Percentiles rank a stretch among this genome's conserved stretches.
Evolutionary conservation across 2,329 filamentous ascomycete species (phyloP).

Genomic region (Penicillium verrucosum): DNA sequence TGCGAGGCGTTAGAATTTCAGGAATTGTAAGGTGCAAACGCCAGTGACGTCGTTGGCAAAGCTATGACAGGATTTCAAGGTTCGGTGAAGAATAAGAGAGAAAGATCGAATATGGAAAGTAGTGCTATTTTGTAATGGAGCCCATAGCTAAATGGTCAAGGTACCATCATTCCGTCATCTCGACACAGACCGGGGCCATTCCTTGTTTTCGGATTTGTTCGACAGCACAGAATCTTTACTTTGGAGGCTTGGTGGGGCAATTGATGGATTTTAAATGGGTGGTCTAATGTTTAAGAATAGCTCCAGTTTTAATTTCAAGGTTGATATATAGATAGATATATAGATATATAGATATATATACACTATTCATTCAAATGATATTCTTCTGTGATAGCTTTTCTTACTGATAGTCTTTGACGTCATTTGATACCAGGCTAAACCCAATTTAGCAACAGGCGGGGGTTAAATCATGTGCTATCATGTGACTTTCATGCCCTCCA

Average conservation of each 20-base stretch:
- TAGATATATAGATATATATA: no score
- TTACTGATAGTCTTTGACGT: slow-evolving; percentile 10
- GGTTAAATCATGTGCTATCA: slow-evolving; percentile 1
- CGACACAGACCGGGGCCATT: not conserved
- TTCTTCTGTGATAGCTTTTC: not conserved
- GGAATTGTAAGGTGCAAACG: not conserved
- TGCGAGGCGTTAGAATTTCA: not conserved
- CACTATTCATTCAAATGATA: not conserved
- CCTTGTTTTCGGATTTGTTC: slow-evolving; percentile 12
- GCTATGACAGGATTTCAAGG: slow-evolving; percentile 3
- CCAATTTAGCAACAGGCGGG: not conserved
- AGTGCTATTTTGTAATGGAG: not conserved
- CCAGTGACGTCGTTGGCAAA: slow-evolving; percentile 4
- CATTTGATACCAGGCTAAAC: slow-evolving; percentile 7
- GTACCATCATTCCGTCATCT: slow-evolving; percentile 14
- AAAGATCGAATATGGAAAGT: not conserved
- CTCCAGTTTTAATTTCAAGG: not conserved
- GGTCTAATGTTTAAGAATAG: not conserved
- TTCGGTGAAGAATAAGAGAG: not conserved
- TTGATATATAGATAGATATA: not conserved
- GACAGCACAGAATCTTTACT: not conserved
- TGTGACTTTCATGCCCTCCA: slow-evolving; percentile 7
- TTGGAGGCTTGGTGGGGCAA: not conserved
- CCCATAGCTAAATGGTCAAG: no score
- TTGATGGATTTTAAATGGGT: not conserved